Conservation (phyloP, 768 basidiomycete genomes). For the Termitomyces titanicus region DNA sequence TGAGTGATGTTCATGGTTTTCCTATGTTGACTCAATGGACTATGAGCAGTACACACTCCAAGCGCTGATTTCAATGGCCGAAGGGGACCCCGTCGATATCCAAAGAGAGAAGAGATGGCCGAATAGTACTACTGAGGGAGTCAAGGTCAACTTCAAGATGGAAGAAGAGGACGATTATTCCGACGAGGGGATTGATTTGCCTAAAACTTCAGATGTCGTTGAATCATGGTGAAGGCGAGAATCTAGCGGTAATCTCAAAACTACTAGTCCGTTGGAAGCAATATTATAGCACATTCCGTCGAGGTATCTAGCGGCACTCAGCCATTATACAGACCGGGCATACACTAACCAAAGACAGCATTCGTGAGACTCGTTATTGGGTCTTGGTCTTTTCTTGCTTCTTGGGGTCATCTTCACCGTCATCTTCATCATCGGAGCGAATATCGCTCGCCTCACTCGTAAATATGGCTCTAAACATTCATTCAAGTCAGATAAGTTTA, state of each 20-base stretch:
- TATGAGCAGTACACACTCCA: slow-evolving; percentile 63
- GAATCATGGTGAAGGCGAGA: slow-evolving; percentile 8
- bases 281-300: background rate
- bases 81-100: slow-evolving; percentile 66
- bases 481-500: background rate
- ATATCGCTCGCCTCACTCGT: background rate
- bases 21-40: background rate
- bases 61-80: slow-evolving; percentile 67
- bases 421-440: slow-evolving; percentile 1
- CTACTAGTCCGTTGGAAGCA: background rate
- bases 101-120: slow-evolving; percentile 85
- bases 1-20: slow-evolving; percentile 29
- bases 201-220: slow-evolving; percentile 3
- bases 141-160: slow-evolving; percentile 55
- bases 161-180: slow-evolving; percentile 58
- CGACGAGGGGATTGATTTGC: slow-evolving; percentile 35
- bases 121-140: slow-evolving; percentile 40
- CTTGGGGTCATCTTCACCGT: background rate
- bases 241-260: no score
- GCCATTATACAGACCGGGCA: background rate
- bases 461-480: slow-evolving; percentile 43
- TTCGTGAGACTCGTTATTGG: background rate
- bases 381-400: background rate
- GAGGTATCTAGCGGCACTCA: background rate
- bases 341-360: background rate